Evolutionary conservation across 108 stramenopile species (phyloP).

Genomic region (Discostella pseudostelligera): DNA sequence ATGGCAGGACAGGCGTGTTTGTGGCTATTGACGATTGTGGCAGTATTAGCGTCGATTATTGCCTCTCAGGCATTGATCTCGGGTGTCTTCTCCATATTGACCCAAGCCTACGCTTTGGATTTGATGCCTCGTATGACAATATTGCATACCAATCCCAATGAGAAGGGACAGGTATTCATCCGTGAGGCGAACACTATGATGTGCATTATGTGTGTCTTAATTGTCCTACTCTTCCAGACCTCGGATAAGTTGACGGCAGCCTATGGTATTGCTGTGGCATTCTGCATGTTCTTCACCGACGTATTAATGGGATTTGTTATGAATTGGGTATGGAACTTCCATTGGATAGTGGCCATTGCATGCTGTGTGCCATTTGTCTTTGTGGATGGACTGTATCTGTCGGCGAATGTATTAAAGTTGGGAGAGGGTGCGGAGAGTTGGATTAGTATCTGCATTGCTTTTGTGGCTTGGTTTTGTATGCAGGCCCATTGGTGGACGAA

Average conservation of each 20-base stretch:
- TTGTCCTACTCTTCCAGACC: conserved; percentile 4
- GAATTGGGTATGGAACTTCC: conserved; percentile 8
- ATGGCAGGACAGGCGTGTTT: neutral
- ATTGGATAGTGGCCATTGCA: conserved; percentile 6
- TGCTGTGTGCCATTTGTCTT: neutral
- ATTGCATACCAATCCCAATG: conserved; percentile 6
- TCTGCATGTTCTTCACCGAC: conserved; percentile 4
- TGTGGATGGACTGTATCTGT: conserved; percentile 2
- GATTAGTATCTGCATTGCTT: neutral
- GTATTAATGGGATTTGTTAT: conserved; percentile 4
- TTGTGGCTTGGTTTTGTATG: conserved; percentile 7
- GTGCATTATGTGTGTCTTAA: conserved; percentile 1
- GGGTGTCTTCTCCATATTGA: conserved; percentile 1
- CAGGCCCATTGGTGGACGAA: conserved; percentile 3
- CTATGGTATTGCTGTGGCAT: conserved; percentile 6
- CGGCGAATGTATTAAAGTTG: neutral
- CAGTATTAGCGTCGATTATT: conserved; percentile 7
- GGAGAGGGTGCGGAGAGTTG: neutral
- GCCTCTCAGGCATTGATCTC: conserved; percentile 9
- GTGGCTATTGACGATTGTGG: conserved; percentile 4
- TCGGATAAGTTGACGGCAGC: conserved; percentile 6
- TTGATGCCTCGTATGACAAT: conserved; percentile 1
- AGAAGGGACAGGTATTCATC: conserved; percentile 8
- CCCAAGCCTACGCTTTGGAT: conserved; percentile 6
- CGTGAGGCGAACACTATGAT: neutral